Base-by-base conservation (phyloP, 371 early-diverging fungal genomes). In the Apophysomyces ossiformis region DNA sequence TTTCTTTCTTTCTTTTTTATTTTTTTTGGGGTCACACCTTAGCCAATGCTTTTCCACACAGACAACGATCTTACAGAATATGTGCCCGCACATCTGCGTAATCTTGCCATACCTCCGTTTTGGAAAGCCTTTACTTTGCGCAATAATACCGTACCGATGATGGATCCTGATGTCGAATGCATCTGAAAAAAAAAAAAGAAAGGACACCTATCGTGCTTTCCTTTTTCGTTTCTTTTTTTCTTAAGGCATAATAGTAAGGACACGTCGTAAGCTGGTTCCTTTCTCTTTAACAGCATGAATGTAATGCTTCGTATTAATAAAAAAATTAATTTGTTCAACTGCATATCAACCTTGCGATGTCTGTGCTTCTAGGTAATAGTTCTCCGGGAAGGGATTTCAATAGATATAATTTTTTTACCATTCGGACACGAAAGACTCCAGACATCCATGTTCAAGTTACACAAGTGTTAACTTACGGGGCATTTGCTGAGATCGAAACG, bases 91-190 rank as follows among this genome's bases (percentile, higher is more conserved):
- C 68, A 72, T 32, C 58, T 78, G 5, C 78, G 78, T 26, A 62
- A 76, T 21, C 57, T 81, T 21, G 57, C 63, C 13, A 71, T 81
- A 37, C 81, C 78, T 11, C 9, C 57, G 1, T 78, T 56, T 60
- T 81, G 78, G 81, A 75, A 73, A 57, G 81, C 68, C 5, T 81
- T 78, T 32, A 69, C 68, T 1, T 72, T 81, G 11, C 69, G 63
- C 44, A 78, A 76, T 43, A 61, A 76, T 39, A 74, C 77, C 0
- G 47, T 71, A 9, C 71, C 76, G 7, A 77, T 77, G 81, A 38
- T 74, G 43, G 57, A 66, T 7, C 81, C 81, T 1, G 21, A 35
- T n/a, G 46, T 57, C 12, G 57, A 65, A 0, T 72, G 72, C 59
- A 50, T 50, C 4, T 6, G 18, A 7, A 47, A 11, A 32, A 50